Conservation (phyloP, 2,329 filamentous ascomycete genomes). For the Penicillium sp. region DNA sequence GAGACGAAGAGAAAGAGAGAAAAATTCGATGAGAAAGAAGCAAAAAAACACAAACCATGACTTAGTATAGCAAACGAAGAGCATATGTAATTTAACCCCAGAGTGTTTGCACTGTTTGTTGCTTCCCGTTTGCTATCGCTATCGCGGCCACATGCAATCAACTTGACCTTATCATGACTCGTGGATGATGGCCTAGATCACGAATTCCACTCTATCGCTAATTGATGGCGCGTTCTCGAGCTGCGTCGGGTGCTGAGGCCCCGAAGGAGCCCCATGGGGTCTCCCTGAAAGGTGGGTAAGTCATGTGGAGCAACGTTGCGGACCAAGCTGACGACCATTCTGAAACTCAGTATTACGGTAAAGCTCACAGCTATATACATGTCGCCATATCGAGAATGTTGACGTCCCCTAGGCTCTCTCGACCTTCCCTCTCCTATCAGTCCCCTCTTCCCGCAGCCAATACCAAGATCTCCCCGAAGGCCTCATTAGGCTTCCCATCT, state of each 20-base stretch:
- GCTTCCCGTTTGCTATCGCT: conserved; percentile 1
- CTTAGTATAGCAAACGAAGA: background rate
- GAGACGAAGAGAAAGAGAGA: background rate
- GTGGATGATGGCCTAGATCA: conserved; percentile 1
- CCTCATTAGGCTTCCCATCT: conserved; percentile 72
- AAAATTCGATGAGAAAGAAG: background rate
- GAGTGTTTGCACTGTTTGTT: conserved; percentile 21
- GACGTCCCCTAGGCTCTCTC: conserved; percentile 65
- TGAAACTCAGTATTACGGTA: conserved; percentile 38
- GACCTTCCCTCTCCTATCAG: conserved; percentile 54
- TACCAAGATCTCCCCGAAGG: conserved; percentile 56
- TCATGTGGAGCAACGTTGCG: background rate
- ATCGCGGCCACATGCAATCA: background rate
- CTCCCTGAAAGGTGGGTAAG: conserved; percentile 65
- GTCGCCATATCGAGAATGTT: conserved; percentile 3
- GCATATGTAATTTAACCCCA: background rate
- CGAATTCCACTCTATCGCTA: background rate
- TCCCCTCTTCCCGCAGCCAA: conserved; percentile 47
- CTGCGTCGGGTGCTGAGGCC: conserved; percentile 43
- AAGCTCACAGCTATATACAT: background rate
- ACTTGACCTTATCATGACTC: conserved; percentile 10
- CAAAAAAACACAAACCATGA: background rate
- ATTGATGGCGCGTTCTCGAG: conserved; percentile 45
- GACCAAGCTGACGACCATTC: conserved; percentile 18
- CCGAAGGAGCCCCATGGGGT: conserved; percentile 75